These are phyloP conservation scores for Fusarium acutatum DNA, from an alignment of 2,329 filamentous ascomycete genomes.

Conservation along the genomic window DNA sequence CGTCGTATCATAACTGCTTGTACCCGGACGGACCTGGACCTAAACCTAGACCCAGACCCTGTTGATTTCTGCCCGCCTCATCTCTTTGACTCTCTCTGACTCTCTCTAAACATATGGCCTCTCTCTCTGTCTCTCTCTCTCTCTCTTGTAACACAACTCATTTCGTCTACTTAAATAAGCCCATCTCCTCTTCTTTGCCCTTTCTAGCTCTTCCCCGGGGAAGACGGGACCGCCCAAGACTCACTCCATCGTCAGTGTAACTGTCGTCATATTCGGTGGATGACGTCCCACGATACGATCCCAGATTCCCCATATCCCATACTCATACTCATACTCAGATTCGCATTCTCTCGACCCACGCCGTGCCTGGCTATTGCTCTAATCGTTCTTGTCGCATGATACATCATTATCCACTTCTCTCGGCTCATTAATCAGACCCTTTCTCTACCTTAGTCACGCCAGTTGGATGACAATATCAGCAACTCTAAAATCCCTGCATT, in stretches of 20 bases:
- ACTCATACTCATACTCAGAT: slow-evolving; percentile 11
- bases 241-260: slow-evolving; percentile 24
- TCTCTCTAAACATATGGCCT: slow-evolving; percentile 1
- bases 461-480: neutral
- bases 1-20: slow-evolving; percentile 38
- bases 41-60: slow-evolving; percentile 31
- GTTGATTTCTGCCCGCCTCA: slow-evolving; percentile 21
- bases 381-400: slow-evolving; percentile 35
- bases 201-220: neutral
- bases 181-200: neutral
- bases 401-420: slow-evolving; percentile 35
- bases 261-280: slow-evolving; percentile 39
- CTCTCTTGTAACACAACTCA: neutral
- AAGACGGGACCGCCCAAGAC: slow-evolving; percentile 25
- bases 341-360: slow-evolving; percentile 32
- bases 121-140: neutral
- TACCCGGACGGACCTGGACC: slow-evolving; percentile 3
- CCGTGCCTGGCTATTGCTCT: slow-evolving; percentile 24
- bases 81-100: neutral
- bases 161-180: neutral
- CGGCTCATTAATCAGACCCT: slow-evolving; percentile 15
- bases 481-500: slow-evolving; percentile 20
- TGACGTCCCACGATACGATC: slow-evolving; percentile 41
- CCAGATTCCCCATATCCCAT: slow-evolving; percentile 34
- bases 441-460: slow-evolving; percentile 1